Percentiles rank a stretch among this genome's conserved stretches.
phyloP scores from a whole-genome alignment of 2,329 filamentous ascomycete species.

The Phyllosticta capitalensis region DNA sequence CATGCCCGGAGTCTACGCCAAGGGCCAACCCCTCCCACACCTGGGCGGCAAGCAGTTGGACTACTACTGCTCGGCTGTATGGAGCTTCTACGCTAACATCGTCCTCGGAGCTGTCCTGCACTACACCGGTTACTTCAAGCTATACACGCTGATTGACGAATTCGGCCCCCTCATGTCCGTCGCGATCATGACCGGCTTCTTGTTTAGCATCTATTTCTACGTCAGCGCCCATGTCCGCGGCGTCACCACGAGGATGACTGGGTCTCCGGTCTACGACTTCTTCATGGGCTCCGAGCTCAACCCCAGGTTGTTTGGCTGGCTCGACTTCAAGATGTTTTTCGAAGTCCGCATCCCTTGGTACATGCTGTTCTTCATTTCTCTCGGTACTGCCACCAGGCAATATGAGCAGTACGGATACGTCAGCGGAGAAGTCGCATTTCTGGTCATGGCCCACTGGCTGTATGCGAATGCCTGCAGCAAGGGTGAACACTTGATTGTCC shows the following conservation, averaged over 20 bases:
- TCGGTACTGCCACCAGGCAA: slow-evolving; percentile 70
- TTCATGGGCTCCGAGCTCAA: slow-evolving; percentile 87
- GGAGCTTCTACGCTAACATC: slow-evolving; percentile 82
- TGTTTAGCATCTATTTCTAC: slow-evolving; percentile 77
- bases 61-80: slow-evolving; percentile 90
- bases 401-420: slow-evolving; percentile 80
- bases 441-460: slow-evolving; percentile 82
- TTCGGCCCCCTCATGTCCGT: slow-evolving; percentile 91
- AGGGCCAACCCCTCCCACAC: slow-evolving; percentile 80
- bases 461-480: slow-evolving; percentile 90
- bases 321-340: slow-evolving; percentile 94
- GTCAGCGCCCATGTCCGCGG: slow-evolving; percentile 73
- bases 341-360: slow-evolving; percentile 90
- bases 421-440: slow-evolving; percentile 71
- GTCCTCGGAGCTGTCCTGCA: slow-evolving; percentile 62
- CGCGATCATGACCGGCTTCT: slow-evolving; percentile 80
- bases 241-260: slow-evolving; percentile 85
- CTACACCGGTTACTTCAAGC: slow-evolving; percentile 71
- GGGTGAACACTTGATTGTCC: slow-evolving; percentile 82
- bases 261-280: slow-evolving; percentile 72
- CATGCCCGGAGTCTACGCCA: slow-evolving; percentile 77
- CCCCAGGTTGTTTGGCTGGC: slow-evolving; percentile 70
- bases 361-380: slow-evolving; percentile 70
- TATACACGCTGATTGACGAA: slow-evolving; percentile 89
- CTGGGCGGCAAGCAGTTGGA: slow-evolving; percentile 73